phyloP scores from a whole-genome alignment of 1,284 basidiomycete genomes.

The Paramarasmius palmivorus region DNA sequence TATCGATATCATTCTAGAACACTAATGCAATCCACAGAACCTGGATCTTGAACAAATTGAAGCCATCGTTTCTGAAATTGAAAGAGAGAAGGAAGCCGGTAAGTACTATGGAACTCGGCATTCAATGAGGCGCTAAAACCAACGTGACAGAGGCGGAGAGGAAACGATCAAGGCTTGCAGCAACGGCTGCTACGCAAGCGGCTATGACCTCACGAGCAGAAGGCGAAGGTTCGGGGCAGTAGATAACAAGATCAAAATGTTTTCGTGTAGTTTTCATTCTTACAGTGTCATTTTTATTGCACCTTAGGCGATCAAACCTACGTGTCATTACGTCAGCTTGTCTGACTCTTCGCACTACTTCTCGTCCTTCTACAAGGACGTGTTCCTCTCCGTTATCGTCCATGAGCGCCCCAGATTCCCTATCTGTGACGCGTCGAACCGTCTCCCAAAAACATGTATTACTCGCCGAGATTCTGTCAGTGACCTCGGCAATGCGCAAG shows the following conservation, averaged over 20 bases:
- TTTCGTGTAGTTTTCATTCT: no score
- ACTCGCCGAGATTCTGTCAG: slow-evolving; percentile 86
- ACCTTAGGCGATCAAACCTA: no score
- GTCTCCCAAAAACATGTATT: slow-evolving; percentile 77
- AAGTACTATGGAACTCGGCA: slow-evolving; percentile 26
- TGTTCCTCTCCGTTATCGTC: background rate
- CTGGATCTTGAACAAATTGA: slow-evolving; percentile 88
- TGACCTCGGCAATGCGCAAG: slow-evolving; percentile 96
- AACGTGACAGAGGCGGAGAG: slow-evolving; percentile 73
- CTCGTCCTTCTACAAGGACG: background rate
- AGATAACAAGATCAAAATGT: slow-evolving; percentile 5
- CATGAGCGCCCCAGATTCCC: slow-evolving; percentile 11
- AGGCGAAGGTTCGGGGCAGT: slow-evolving; percentile 39
- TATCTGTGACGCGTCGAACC: slow-evolving; percentile 23
- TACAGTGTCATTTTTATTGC: no score
- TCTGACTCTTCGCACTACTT: no score
- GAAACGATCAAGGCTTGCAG: slow-evolving; percentile 76
- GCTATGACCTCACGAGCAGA: slow-evolving; percentile 71
- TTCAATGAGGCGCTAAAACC: slow-evolving; percentile 6
- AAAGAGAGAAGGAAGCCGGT: slow-evolving; percentile 95
- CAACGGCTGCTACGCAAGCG: slow-evolving; percentile 82
- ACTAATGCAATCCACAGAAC: slow-evolving; percentile 50
- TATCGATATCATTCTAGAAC: slow-evolving; percentile 1
- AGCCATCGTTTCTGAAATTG: slow-evolving; percentile 87
- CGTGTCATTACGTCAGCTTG: no score